Evolutionary conservation across 306 rosid species (phyloP).

Genomic region (Castanospermum australe): DNA sequence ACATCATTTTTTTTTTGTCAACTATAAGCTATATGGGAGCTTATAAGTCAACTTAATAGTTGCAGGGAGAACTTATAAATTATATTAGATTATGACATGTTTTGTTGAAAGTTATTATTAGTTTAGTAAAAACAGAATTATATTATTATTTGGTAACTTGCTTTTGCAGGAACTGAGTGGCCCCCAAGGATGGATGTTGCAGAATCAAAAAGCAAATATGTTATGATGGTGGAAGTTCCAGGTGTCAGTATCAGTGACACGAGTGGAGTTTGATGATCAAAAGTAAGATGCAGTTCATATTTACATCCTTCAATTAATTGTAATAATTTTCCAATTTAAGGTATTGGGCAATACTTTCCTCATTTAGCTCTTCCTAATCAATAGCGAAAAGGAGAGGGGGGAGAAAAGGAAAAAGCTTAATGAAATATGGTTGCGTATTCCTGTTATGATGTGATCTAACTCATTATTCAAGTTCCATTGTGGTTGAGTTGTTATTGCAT

Average conservation of each 20-base stretch:
- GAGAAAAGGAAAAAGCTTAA: neutral
- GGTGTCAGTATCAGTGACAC: constrained; percentile 66
- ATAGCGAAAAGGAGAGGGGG: neutral
- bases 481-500: neutral
- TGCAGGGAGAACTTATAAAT: too few relatives aligned
- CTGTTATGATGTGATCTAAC: neutral
- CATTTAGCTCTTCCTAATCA: neutral
- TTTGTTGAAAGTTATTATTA: neutral
- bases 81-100: neutral
- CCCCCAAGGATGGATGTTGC: constrained; percentile 84
- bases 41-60: neutral
- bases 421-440: neutral
- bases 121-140: neutral
- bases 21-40: neutral
- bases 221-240: constrained; percentile 76
- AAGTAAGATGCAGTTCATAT: constrained; percentile 50
- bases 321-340: neutral
- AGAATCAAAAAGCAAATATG: constrained; percentile 61
- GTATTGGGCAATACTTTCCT: neutral
- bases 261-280: constrained; percentile 82
- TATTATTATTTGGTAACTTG: constrained; percentile 5
- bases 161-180: constrained; percentile 53
- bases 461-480: neutral
- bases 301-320: constrained; percentile 1
- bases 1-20: too few relatives aligned